phyloP scores from a whole-genome alignment of 768 basidiomycete genomes.

The Rhizopogon vinicolor region DNA sequence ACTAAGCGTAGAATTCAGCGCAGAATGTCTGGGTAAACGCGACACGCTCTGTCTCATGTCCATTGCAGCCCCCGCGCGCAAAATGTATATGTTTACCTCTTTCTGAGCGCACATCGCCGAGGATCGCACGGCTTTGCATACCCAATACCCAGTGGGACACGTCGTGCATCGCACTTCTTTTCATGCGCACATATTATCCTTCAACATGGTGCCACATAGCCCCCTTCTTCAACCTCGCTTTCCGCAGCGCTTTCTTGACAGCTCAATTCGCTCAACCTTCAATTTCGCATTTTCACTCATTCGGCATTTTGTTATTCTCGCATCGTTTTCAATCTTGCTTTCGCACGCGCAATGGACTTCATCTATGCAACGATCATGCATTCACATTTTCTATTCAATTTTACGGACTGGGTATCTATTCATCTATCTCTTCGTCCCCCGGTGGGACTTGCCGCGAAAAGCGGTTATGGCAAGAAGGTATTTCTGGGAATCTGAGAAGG shows the following conservation, averaged over 20 bases:
- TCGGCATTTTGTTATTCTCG: conserved; percentile 24
- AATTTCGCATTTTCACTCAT: conserved; percentile 13
- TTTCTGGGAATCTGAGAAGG: conserved; percentile 5
- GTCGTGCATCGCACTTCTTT: conserved; percentile 10
- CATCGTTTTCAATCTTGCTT: conserved; percentile 12
- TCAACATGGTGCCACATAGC: conserved; percentile 5
- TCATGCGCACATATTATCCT: conserved; percentile 1
- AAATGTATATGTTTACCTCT: conserved; percentile 19
- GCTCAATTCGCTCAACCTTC: conserved; percentile 3
- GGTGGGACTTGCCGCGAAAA: conserved; percentile 15
- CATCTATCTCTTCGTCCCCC: conserved; percentile 21
- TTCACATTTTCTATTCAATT: conserved; percentile 19
- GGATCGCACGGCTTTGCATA: conserved; percentile 18
- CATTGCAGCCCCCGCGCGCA: conserved; percentile 12
- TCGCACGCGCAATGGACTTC: conserved; percentile 22
- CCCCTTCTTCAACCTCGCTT: conserved; percentile 13
- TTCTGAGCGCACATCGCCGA: conserved; percentile 19
- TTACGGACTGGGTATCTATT: conserved; percentile 23
- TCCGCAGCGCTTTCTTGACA: conserved; percentile 9
- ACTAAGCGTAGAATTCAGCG: conserved; percentile 35
- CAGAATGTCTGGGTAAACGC: conserved; percentile 21
- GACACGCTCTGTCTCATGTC: not conserved
- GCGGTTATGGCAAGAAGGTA: not conserved
- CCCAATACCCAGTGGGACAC: conserved; percentile 14
- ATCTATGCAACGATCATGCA: conserved; percentile 7